Conservation (phyloP, 306 rosid genomes). For the Gleditsia sinensis region DNA sequence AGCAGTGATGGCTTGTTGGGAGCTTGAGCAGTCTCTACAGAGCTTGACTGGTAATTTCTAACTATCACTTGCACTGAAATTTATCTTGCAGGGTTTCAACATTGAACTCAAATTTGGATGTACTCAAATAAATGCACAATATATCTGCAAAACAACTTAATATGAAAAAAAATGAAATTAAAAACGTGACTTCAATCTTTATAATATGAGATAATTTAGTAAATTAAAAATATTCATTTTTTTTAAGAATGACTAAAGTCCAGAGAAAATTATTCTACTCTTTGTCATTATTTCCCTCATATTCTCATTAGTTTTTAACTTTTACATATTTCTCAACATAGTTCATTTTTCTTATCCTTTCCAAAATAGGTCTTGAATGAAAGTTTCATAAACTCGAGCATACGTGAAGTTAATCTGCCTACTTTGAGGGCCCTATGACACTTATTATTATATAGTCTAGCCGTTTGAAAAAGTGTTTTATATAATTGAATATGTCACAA, state of each 20-base stretch:
- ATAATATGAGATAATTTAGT: not conserved
- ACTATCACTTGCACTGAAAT: not conserved
- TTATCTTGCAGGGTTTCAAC: no score
- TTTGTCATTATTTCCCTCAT: not conserved
- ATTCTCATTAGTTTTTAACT: not conserved
- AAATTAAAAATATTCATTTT: not conserved
- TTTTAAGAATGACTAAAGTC: no score
- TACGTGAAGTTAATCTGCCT: not conserved
- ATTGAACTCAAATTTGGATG: no score
- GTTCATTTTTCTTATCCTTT: not conserved
- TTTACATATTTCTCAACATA: not conserved
- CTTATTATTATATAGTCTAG: no score
- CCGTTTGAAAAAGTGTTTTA: no score
- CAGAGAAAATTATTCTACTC: no score
- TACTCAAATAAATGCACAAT: no score
- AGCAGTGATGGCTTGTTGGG: slow-evolving; percentile 97
- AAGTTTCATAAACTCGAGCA: not conserved
- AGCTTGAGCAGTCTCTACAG: slow-evolving; percentile 84
- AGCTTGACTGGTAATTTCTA: slow-evolving; percentile 71
- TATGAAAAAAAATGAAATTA: not conserved
- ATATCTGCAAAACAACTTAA: not conserved
- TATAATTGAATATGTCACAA: no score
- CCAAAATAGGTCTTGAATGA: not conserved
- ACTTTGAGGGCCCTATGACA: not conserved
- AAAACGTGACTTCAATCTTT: not conserved